Base-by-base conservation (phyloP, 1,284 basidiomycete genomes). In the Cryptococcus hybrid region DNA sequence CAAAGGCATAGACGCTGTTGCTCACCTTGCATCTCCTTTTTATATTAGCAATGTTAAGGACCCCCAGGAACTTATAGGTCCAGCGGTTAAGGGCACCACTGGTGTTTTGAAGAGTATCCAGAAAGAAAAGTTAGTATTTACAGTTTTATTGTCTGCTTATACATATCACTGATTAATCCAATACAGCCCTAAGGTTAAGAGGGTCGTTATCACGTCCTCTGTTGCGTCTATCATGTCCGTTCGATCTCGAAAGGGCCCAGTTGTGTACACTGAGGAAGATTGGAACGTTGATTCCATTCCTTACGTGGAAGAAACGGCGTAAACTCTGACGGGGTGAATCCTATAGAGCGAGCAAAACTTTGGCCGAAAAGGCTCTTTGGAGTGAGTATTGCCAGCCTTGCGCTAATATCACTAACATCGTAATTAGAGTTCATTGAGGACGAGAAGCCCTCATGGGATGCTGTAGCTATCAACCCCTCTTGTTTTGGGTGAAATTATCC, bases 161-260 rank as follows among this genome's bases (percentile, higher is more conserved):
- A 24, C 12, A 7, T 12, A 51, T 46, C 3, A 30, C 5, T 11
- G 18, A 6, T 15, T 7, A 15, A 7, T 47, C 51, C 13, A 52
- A 3, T 24, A 12, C 56, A 75, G 81, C 59, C 67, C 80, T 30
- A 63, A 71, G 18, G 79, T 89, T 56, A 82, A 85, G 70, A 84
- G 88, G 2, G 79, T 91, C 45, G 84, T 91, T 51, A 75, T 90
- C 58, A 87, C 86, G 43, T 84, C 83, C 1, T 87, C 87, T 0
- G 80, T 78, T 46, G 84, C 83, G 0, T 75, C 85, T 3, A 74
- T 87, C 56, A 60, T 83, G 43, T 58, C 47, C 51, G 54, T 51
- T 46, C 58, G 53, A 58, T 67, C 62, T 52, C 36, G 51, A 6
- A 54, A 54, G 48, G 7, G 60, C 7, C 54, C 60, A 4, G 52